Evolutionary conservation across 768 basidiomycete genomes (phyloP).

Genomic region (Rickenella mellea): DNA sequence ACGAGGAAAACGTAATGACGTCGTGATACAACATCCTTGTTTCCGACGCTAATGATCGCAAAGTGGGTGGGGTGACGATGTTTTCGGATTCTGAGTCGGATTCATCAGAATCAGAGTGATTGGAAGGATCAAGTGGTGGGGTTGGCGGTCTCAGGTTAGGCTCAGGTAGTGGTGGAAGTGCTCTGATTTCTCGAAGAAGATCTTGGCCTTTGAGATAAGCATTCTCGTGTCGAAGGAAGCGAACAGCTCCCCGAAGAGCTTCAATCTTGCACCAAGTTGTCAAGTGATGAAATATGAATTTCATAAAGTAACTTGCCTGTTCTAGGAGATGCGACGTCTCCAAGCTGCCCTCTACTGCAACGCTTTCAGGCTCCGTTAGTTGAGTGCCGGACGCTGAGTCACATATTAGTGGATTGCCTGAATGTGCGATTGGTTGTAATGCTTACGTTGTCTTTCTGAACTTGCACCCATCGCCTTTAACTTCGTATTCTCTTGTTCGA

Average conservation of each 20-base stretch:
- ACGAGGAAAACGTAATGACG: slow-evolving; percentile 76
- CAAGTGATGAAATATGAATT: neutral
- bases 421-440: too few relatives aligned
- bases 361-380: slow-evolving; percentile 46
- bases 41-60: slow-evolving; percentile 68
- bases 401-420: neutral
- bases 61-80: slow-evolving; percentile 33
- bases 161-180: slow-evolving; percentile 56
- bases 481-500: slow-evolving; percentile 84
- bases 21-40: slow-evolving; percentile 84
- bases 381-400: slow-evolving; percentile 36
- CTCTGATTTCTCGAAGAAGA: slow-evolving; percentile 71
- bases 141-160: slow-evolving; percentile 42
- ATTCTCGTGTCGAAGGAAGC: slow-evolving; percentile 91
- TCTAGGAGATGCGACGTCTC: slow-evolving; percentile 86
- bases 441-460: slow-evolving; percentile 66
- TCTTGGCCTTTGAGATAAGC: slow-evolving; percentile 90
- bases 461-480: slow-evolving; percentile 58
- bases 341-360: slow-evolving; percentile 66
- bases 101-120: slow-evolving; percentile 56
- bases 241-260: slow-evolving; percentile 80
- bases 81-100: slow-evolving; percentile 48
- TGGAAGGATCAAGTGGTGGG: slow-evolving; percentile 59
- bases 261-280: slow-evolving; percentile 50
- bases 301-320: slow-evolving; percentile 42